Evolutionary conservation across 495 filamentous ascomycete genomes (phyloP).

Genomic region (Hyphodiscus hymeniophilus): DNA sequence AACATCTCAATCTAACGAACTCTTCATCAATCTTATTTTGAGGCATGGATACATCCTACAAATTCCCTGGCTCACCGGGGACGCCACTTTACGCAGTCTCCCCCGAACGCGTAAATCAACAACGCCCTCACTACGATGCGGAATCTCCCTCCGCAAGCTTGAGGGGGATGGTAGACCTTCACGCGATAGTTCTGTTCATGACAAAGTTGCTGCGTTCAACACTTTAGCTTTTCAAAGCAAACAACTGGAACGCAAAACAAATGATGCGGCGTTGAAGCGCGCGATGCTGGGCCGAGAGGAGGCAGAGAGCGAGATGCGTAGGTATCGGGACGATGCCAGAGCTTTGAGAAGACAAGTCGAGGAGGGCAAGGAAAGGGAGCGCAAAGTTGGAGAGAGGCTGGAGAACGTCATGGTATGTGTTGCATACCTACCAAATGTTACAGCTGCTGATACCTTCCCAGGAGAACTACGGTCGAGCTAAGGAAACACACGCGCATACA

Average conservation of each 20-base stretch:
- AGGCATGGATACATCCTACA: conserved; percentile 17
- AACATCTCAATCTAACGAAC: not conserved
- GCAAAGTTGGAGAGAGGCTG: conserved; percentile 66
- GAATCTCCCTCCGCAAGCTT: conserved; percentile 8
- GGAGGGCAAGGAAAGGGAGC: conserved; percentile 64
- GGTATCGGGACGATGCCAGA: conserved; percentile 49
- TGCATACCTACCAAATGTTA: not conserved
- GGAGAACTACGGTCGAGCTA: conserved; percentile 68
- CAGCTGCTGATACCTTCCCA: conserved; percentile 21
- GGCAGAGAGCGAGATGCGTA: conserved; percentile 60
- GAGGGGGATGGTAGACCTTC: conserved; percentile 20
- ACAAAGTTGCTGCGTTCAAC: conserved; percentile 82
- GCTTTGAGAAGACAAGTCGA: conserved; percentile 47
- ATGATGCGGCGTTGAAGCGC: conserved; percentile 66
- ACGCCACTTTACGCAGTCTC: conserved; percentile 64
- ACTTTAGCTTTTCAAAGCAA: conserved; percentile 54
- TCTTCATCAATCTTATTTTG: not conserved
- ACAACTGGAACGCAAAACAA: conserved; percentile 50
- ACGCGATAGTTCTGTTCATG: conserved; percentile 68
- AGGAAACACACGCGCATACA: conserved; percentile 68
- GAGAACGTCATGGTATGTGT: conserved; percentile 64
- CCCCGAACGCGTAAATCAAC: conserved; percentile 73
- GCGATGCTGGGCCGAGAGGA: conserved; percentile 81
- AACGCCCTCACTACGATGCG: conserved; percentile 29
- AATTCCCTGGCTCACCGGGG: conserved; percentile 32